Evolutionary conservation across 1,284 basidiomycete genomes (phyloP).

Genomic region (Albatrellus sp.): DNA sequence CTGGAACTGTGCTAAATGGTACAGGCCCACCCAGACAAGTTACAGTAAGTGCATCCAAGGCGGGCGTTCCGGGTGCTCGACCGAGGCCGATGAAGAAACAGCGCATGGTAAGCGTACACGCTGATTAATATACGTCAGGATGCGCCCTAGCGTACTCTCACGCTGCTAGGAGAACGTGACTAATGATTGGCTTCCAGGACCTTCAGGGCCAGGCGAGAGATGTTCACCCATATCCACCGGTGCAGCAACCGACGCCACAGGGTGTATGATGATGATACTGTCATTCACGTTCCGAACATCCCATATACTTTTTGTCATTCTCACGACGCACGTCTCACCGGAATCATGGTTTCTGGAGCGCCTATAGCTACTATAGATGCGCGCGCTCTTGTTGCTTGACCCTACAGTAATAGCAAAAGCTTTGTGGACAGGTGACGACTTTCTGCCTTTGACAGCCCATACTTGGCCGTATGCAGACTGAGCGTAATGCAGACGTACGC

Average conservation of each 20-base stretch:
- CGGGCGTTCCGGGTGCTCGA: slow-evolving; percentile 36
- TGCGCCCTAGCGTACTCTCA: not conserved
- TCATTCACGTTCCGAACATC: too few species aligned
- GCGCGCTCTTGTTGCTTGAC: too few species aligned
- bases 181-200: slow-evolving; percentile 18
- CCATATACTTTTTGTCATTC: too few species aligned
- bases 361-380: too few species aligned
- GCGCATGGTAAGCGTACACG: slow-evolving; percentile 50
- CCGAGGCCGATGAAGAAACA: slow-evolving; percentile 69
- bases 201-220: slow-evolving; percentile 26
- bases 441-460: too few species aligned
- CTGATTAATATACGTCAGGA: too few species aligned
- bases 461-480: too few species aligned
- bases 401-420: too few species aligned
- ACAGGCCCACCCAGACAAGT: slow-evolving; percentile 15
- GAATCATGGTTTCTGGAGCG: too few species aligned
- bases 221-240: slow-evolving; percentile 15
- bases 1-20: slow-evolving; percentile 11
- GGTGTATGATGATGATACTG: slow-evolving; percentile 19
- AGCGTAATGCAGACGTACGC: too few species aligned
- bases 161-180: not conserved
- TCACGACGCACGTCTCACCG: too few species aligned
- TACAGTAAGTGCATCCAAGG: slow-evolving; percentile 31
- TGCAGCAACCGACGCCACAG: slow-evolving; percentile 36
- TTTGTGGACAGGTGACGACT: too few species aligned